Percentiles rank a stretch among this genome's conserved stretches.
phyloP scores from a whole-genome alignment of 106 monocot genomes.

The Phalaenopsis equestris region DNA sequence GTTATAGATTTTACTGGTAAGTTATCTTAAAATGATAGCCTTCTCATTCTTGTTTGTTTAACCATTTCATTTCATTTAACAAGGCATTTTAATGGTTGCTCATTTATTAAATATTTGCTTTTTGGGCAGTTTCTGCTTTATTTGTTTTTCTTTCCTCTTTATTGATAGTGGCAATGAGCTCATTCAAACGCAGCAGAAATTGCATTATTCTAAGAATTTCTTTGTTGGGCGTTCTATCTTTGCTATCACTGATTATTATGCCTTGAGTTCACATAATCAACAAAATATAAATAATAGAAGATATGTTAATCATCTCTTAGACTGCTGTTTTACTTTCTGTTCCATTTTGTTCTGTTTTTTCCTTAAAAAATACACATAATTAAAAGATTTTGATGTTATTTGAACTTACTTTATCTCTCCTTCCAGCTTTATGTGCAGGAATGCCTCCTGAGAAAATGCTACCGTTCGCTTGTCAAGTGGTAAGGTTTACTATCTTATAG shows the following conservation, averaged over 20 bases:
- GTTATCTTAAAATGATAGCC: too few relatives aligned
- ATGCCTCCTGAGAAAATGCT: conserved; percentile 78
- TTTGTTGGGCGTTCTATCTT: not conserved
- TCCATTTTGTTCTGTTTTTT: not conserved
- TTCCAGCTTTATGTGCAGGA: conserved; percentile 50
- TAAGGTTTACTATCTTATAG: conserved; percentile 10
- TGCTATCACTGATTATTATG: not conserved
- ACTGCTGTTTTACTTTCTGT: not conserved
- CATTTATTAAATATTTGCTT: not conserved
- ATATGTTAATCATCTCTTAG: too few relatives aligned
- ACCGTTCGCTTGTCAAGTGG: conserved; percentile 75
- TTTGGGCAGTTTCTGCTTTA: not conserved
- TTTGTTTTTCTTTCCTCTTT: not conserved
- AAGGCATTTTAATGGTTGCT: too few relatives aligned
- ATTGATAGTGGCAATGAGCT: not conserved
- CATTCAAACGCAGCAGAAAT: not conserved
- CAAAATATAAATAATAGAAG: too few relatives aligned
- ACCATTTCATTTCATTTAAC: too few relatives aligned
- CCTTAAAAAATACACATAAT: not conserved
- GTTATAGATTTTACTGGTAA: too few relatives aligned
- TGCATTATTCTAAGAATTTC: not conserved
- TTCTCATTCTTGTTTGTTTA: too few relatives aligned
- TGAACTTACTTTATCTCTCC: not conserved
- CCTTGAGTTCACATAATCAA: too few relatives aligned
- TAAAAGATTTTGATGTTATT: not conserved